Evolutionary conservation across 1,284 basidiomycete species (phyloP), one percentile per base, ranked within the genome.

Genomic region (Leccinum solheimii): DNA sequence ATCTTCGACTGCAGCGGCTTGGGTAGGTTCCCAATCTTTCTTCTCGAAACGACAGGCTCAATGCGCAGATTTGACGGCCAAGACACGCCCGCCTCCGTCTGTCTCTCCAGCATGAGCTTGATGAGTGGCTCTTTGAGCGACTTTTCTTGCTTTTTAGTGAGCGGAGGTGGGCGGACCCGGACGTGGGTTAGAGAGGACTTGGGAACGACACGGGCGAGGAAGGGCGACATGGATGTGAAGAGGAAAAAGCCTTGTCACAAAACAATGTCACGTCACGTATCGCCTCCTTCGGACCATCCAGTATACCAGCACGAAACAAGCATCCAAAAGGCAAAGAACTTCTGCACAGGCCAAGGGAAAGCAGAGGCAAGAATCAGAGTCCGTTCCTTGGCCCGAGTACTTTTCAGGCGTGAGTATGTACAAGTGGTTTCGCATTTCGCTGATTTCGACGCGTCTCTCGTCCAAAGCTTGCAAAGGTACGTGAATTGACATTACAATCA

Each of bases 321-420:
- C 48, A 26, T 38, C 64, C 11, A 78, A 77, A 66, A 78, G 67
- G 58, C 57, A 62, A 64, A 63, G 62, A 59, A 63, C 27, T 27
- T 61, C 61, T 0, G n/a, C 57, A 21, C 75, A 68, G 50, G 61
- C 61, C 10, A 70, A 70, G 57, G 68, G 55, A 6, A 67, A 68
- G 45, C 61, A 68, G 45, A 64, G 64, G 55, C 59, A 69, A 38
- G 58, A 59, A 30, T 21, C 19, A 40, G 26, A 56, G 1, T 23
- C 55, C n/a, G 56, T 63, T 38, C 55, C 65, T 23, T 88, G 87
- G 87, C 86, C 86, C 19, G 78, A 81, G 43, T 80, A 89, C 69
- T 88, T 88, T 68, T 76, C 81, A 55, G 75, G 78, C 56, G 86
- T 87, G 69, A 63, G 81, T 77, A 32, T 14, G 32, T 34, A 40